Conservation (phyloP, 257 asterid species). For the Pogostemon cablin region DNA sequence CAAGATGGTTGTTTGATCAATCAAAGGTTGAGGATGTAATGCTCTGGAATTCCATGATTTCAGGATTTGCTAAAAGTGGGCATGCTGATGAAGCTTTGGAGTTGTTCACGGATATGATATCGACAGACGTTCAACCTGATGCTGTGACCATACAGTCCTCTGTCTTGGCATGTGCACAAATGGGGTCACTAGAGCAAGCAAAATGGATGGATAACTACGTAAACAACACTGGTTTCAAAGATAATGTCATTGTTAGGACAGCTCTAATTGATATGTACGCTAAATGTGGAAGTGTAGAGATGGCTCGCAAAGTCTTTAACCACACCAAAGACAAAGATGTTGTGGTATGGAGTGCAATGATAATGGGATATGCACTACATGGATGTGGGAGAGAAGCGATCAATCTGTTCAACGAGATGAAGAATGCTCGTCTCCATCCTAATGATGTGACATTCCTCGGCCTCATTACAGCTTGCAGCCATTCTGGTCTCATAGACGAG, state of each 20-base stretch:
- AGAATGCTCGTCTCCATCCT: constrained; percentile 37
- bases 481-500: constrained; percentile 58
- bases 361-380: constrained; percentile 57
- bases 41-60: constrained; percentile 69
- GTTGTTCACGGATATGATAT: constrained; percentile 54
- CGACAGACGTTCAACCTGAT: constrained; percentile 46
- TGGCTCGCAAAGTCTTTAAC: constrained; percentile 58
- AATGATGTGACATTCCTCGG: constrained; percentile 65
- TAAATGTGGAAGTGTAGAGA: constrained; percentile 65
- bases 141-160: constrained; percentile 55
- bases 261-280: constrained; percentile 66
- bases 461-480: constrained; percentile 66
- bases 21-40: constrained; percentile 39
- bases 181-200: constrained; percentile 69
- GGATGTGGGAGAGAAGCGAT: constrained; percentile 63
- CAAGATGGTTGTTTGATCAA: constrained; percentile 51
- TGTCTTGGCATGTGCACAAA: constrained; percentile 54
- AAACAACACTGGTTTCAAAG: constrained; percentile 32
- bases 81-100: constrained; percentile 53
- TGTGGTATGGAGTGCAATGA: constrained; percentile 69
- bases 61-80: constrained; percentile 69
- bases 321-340: constrained; percentile 45
- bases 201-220: constrained; percentile 51
- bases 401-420: constrained; percentile 54
- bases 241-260: constrained; percentile 44